Base-by-base conservation (phyloP, 495 filamentous ascomycete genomes). In the Haplographium delicatum region DNA sequence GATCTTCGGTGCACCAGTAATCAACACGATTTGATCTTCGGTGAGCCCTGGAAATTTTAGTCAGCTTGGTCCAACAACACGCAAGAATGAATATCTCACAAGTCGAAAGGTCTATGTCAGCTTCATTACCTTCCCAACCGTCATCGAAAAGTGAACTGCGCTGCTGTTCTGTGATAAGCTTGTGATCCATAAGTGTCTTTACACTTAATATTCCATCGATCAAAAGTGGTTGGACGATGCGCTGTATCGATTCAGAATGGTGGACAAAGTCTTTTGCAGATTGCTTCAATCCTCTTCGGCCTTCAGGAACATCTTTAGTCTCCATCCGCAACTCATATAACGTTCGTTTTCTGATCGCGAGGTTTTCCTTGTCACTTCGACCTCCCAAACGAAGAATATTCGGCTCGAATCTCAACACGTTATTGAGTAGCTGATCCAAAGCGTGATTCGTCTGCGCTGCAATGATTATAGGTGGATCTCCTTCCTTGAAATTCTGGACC, bases 381-480 rank as follows among this genome's bases (percentile, higher is more conserved):
- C 82, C 80, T n/a, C 91, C 91, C 15, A 97, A 68, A 5, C 91
- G 86, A 33, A 91, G 69, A 45, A 91, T 83, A 4, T 82, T 72
- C 1, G 71, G 68, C 43, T 87, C 86, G 43, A 83, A 82, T 1
- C 68, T 49, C 1, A 84, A 71, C 18, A 95, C 68, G 40, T 85
- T 80, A 3, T 67, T 68, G 11, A 98, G 72, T 1, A 96, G 66
- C 59, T 96, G 93, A 57, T 96, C 91, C 0, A 96, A 65, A 0
- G 93, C 91, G 65, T 98, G 90, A 52, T 98, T 98, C 2, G 91
- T 96, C 55, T 96, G 58, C 2, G 57, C 61, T 19, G 61, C 23
- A 18, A 63, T 42, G 16, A 63, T 45, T 10, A 63, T 54, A 11
- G 86, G 86, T 18, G 86, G 82, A 62, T 86, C 76, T 7, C 68